phyloP scores from a whole-genome alignment of 805 yeast genomes.

The Starmera dryadoides region DNA sequence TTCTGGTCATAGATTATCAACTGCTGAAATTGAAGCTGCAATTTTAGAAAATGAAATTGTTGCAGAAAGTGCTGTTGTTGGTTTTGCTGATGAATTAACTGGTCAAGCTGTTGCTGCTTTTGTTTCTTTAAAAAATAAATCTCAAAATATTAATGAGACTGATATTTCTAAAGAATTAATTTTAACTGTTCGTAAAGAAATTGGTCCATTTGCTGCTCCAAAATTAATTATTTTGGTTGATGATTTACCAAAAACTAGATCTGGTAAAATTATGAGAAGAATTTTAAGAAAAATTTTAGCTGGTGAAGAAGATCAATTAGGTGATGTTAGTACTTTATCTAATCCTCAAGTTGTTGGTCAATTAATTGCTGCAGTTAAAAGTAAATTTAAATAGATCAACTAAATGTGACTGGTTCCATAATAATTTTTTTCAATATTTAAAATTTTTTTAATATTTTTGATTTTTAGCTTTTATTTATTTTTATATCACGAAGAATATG shows the following conservation, averaged over 20 bases:
- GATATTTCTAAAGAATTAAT: conserved; percentile 60
- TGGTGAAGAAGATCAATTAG: conserved; percentile 88
- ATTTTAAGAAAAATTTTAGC: conserved; percentile 87
- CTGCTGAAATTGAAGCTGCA: conserved; percentile 96
- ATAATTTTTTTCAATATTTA: too few relatives aligned
- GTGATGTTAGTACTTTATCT: conserved; percentile 84
- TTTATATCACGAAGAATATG: neutral
- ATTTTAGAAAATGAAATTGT: conserved; percentile 72
- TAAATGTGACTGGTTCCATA: too few relatives aligned
- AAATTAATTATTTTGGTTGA: conserved; percentile 75
- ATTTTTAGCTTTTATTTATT: too few relatives aligned
- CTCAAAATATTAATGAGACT: conserved; percentile 39
- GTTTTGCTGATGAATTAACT: conserved; percentile 88
- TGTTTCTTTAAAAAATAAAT: conserved; percentile 68
- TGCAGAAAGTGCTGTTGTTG: conserved; percentile 95
- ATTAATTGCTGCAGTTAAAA: conserved; percentile 61
- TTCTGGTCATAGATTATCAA: conserved; percentile 95
- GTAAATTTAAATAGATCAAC: neutral
- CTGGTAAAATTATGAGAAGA: conserved; percentile 98
- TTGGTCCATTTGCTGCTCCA: conserved; percentile 92
- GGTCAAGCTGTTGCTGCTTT: conserved; percentile 98
- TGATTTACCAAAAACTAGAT: conserved; percentile 96
- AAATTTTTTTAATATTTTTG: too few relatives aligned
- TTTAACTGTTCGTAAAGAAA: conserved; percentile 83
- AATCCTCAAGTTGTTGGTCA: conserved; percentile 80